Evolutionary conservation across 108 stramenopile genomes (phyloP).

Genomic region (Fistulifera pelliculosa): DNA sequence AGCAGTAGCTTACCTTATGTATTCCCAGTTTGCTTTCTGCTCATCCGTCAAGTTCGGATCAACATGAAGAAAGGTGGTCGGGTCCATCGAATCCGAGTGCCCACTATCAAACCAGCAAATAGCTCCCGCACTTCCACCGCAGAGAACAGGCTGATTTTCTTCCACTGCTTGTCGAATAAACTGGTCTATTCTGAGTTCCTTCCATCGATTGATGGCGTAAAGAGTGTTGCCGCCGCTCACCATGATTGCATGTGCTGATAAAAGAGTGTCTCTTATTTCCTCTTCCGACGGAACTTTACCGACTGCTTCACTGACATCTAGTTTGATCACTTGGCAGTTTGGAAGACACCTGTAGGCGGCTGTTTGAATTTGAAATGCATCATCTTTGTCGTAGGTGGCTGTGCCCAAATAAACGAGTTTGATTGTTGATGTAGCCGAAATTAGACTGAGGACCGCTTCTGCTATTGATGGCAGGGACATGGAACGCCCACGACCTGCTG

Average conservation of each 20-base stretch:
- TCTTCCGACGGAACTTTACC: constrained; percentile 11
- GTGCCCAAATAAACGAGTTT: constrained; percentile 22
- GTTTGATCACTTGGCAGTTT: constrained; percentile 14
- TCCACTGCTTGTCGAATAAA: constrained; percentile 11
- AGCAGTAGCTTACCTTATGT: constrained; percentile 4
- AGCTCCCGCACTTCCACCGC: constrained; percentile 77
- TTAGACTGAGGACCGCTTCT: background rate
- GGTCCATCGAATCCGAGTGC: constrained; percentile 56
- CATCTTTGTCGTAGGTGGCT: constrained; percentile 25
- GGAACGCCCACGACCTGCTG: background rate
- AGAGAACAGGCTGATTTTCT: constrained; percentile 34
- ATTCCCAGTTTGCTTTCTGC: constrained; percentile 11
- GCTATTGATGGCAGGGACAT: background rate
- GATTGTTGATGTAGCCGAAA: background rate
- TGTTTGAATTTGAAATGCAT: constrained; percentile 21
- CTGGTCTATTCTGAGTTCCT: constrained; percentile 41
- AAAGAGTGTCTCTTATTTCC: constrained; percentile 29
- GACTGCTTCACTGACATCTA: constrained; percentile 27
- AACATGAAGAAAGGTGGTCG: constrained; percentile 15
- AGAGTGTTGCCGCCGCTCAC: constrained; percentile 82
- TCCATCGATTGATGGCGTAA: constrained; percentile 77
- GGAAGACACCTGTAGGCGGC: background rate
- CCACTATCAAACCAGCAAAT: constrained; percentile 85
- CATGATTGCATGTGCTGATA: constrained; percentile 48
- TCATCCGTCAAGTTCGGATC: constrained; percentile 9